Evolutionary conservation across 768 basidiomycete genomes (phyloP), one percentile per base, ranked within the genome.

Genomic region (Cystofilobasidium macerans): DNA sequence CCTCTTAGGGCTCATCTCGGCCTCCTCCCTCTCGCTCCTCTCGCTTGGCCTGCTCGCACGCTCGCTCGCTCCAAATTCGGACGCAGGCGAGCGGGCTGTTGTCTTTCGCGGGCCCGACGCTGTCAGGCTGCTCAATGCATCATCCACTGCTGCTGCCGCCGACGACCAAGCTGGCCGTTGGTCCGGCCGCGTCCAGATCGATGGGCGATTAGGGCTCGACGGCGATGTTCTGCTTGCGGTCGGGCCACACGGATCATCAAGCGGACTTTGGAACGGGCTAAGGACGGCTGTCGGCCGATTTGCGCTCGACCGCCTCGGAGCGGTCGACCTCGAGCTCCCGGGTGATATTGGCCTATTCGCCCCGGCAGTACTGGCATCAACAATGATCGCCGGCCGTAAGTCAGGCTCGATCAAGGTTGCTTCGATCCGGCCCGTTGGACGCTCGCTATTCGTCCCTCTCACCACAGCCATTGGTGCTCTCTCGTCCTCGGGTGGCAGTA

Each of bases 361-460:
- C 38, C 16, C 38, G 8, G 9, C 38, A 8, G 8, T 40, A 8
- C 38, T 40, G 38, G 38, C 38, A 40, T 40, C 38, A 48, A n/a
- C n/a, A n/a, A n/a, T n/a, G n/a, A n/a, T n/a, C n/a, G n/a, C n/a
- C n/a, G n/a, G n/a, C n/a, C n/a, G n/a, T n/a, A n/a, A n/a, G n/a
- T n/a, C n/a, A n/a, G n/a, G n/a, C n/a, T n/a, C n/a, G n/a, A n/a
- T n/a, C n/a, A n/a, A n/a, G n/a, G n/a, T n/a, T n/a, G n/a, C n/a
- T n/a, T n/a, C n/a, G n/a, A n/a, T n/a, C n/a, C n/a, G 24, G 28
- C 3, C 9, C 48, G 24, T 51, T 24, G 9, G 20, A 22, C 24
- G n/a, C 68, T 32, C 68, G 58, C 20, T 28, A 43, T 59, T 43
- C 63, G 54, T 12, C 63, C 38, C 9, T n/a, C 33, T 22, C 28